Conservation (phyloP, 805 yeast species). For the Kazachstania africana region DNA sequence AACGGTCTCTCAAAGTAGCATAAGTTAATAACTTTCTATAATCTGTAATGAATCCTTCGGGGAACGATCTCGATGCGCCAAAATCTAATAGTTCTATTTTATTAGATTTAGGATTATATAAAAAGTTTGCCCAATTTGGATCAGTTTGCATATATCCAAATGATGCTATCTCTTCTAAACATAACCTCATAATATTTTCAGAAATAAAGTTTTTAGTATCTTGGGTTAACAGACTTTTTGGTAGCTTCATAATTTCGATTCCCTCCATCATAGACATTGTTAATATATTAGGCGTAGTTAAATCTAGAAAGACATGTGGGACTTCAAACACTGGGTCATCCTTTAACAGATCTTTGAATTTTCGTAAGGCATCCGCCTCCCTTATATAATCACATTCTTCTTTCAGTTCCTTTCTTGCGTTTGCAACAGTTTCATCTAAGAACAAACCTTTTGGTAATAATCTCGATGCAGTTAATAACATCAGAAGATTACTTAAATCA, state of each 20-base stretch:
- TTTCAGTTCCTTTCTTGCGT: slow-evolving; percentile 83
- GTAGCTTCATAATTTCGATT: slow-evolving; percentile 63
- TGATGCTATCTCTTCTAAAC: slow-evolving; percentile 72
- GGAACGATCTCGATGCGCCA: slow-evolving; percentile 84
- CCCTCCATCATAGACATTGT: slow-evolving; percentile 90
- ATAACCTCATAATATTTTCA: slow-evolving; percentile 72
- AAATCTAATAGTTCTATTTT: slow-evolving; percentile 84
- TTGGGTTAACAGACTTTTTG: slow-evolving; percentile 43
- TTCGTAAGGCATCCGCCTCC: slow-evolving; percentile 67
- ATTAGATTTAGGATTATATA: slow-evolving; percentile 59
- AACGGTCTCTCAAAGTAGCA: slow-evolving; percentile 59
- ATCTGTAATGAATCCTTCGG: slow-evolving; percentile 50
- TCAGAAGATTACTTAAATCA: slow-evolving; percentile 73
- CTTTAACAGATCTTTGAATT: slow-evolving; percentile 50
- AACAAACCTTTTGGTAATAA: slow-evolving; percentile 85
- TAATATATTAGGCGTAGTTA: slow-evolving; percentile 71
- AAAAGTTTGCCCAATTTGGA: slow-evolving; percentile 97
- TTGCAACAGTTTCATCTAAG: slow-evolving; percentile 81
- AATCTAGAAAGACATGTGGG: slow-evolving; percentile 67
- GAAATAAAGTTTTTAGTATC: slow-evolving; percentile 72
- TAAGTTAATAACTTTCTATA: slow-evolving; percentile 66
- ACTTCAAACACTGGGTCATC: slow-evolving; percentile 58
- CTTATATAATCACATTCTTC: slow-evolving; percentile 97
- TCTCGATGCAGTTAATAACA: slow-evolving; percentile 76
- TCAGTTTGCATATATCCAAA: slow-evolving; percentile 95